Base-by-base conservation (phyloP, 1,284 basidiomycete genomes). In the Amylostereum chailletii region DNA sequence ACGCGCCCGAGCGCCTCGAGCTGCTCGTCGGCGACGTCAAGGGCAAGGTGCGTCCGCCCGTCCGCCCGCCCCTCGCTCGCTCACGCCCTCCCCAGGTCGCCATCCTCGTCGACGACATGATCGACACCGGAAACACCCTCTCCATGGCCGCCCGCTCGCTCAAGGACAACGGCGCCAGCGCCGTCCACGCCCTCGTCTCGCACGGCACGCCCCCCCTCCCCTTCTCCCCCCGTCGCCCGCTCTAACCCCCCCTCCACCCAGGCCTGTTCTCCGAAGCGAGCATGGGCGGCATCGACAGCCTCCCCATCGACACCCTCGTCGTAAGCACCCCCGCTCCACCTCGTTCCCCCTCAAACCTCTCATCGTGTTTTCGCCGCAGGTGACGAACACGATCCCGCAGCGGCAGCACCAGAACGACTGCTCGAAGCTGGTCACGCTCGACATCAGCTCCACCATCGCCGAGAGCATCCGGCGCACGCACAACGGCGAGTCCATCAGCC, bases 61-160 rank as follows among this genome's bases (percentile, higher is more conserved):
- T 45, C 36, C 53, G 39, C 41, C 44, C 52, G 19, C 26, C 45
- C 33, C 29, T 49, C 34, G 26, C 32, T 29, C 43, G 46, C 31
- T 46, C 47, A 32, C 3, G 8, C 51, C 34, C 27, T 42, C 38
- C 47, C 7, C 50, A 90, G 88, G 77, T 89, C 47, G 94, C 91
- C 32, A 95, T 99, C 60, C 75, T 99, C 45, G 87, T 99, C 32
- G 95, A 99, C 66, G 95, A 99, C 65, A 98, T 99, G 93, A 87
- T 97, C 62, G 96, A 99, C 66, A 94, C 92, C 4, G 95, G 94
- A 2, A 78, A 77, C 52, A 99, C 96, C 1, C 77, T 99, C 29
- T 72, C 82, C 8, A 72, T 97, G 11, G 95, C 95, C 31, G 88
- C 85, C 8, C 83, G 83, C 48, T 90, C 93, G 3, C 71, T 99